Evolutionary conservation across 345 rosid genomes (phyloP), one percentile per base, ranked within the genome.

Genomic region (Gossypium longicalyx): DNA sequence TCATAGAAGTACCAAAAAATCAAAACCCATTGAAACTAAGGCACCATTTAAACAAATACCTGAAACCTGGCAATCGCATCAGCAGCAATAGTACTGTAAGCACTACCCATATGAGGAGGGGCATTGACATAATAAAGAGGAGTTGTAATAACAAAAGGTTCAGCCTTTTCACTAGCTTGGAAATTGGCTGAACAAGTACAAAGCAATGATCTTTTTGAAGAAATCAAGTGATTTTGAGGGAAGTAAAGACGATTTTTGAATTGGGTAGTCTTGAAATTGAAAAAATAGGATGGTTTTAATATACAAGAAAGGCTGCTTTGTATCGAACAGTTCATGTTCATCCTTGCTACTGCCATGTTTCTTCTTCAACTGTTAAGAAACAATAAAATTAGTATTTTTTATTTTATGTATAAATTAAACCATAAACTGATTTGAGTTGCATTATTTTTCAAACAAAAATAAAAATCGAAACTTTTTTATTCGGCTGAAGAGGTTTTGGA

Each of bases 51-150:
- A 53, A 71, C 58, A 43, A 34, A 70, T 19, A 94, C 98, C 97
- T 92, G 98, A 85, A 92, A 94, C 48, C 98, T 91, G 63, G 97
- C 92, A 62, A 92, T 84, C 67, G 97, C 92, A 80, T 94, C 98
- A 51, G 97, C 98, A 49, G 98, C 97, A 19, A 94, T 92, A 69
- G 98, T 94, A 58, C 97, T 90, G 86, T 94, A 94, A 43, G 98
- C 98, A 78, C 98, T 92, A 29, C 98, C 98, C 98, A 94, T 94
- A 72, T 92, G 98, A 20, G 98, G 98, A 88, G 98, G 97, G 79
- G 98, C 98, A 86, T 94, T 94, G 3, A 94, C 97, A 82, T 94
- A 94, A 84, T 90, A 94, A 83, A 94, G 97, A 4, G 97, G 98
- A 75, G 98, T 92, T 1, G 98, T 88, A 74, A 94, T 87, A 76